Evolutionary conservation across 768 basidiomycete genomes (phyloP).

Genomic region (Rhizopogon sp.): DNA sequence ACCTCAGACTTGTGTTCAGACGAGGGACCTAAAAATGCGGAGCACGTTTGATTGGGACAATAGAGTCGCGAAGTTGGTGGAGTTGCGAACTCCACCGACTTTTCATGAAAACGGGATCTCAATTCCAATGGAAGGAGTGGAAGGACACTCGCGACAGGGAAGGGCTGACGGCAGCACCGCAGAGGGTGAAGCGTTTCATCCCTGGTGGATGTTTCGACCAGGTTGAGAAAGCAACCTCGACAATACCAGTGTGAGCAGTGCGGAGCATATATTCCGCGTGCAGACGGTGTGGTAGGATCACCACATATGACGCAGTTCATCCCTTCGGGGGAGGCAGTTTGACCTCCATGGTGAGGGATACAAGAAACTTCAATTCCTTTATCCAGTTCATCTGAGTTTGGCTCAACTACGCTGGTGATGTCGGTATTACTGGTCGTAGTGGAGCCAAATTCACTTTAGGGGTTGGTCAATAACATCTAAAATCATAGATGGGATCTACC

Average conservation of each 20-base stretch:
- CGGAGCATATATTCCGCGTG: slow-evolving; percentile 25
- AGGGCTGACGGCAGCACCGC: slow-evolving; percentile 40
- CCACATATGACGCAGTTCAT: slow-evolving; percentile 36
- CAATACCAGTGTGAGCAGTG: slow-evolving; percentile 44
- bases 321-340: neutral
- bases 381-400: neutral
- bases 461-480: neutral
- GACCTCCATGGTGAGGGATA: too few relatives aligned
- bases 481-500: neutral
- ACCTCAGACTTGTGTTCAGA: slow-evolving; percentile 12
- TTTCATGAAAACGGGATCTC: slow-evolving; percentile 31
- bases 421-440: neutral
- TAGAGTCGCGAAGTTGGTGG: slow-evolving; percentile 43
- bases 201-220: slow-evolving; percentile 35
- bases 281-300: slow-evolving; percentile 20
- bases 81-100: slow-evolving; percentile 42
- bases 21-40: slow-evolving; percentile 46
- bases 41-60: slow-evolving; percentile 44
- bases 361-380: neutral
- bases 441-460: neutral
- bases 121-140: slow-evolving; percentile 26
- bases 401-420: neutral
- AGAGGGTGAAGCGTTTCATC: slow-evolving; percentile 52
- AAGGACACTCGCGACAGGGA: slow-evolving; percentile 24
- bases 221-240: slow-evolving; percentile 33